Conservation (phyloP, 2,329 filamentous ascomycete species). For the Hypoxylon sp. region DNA sequence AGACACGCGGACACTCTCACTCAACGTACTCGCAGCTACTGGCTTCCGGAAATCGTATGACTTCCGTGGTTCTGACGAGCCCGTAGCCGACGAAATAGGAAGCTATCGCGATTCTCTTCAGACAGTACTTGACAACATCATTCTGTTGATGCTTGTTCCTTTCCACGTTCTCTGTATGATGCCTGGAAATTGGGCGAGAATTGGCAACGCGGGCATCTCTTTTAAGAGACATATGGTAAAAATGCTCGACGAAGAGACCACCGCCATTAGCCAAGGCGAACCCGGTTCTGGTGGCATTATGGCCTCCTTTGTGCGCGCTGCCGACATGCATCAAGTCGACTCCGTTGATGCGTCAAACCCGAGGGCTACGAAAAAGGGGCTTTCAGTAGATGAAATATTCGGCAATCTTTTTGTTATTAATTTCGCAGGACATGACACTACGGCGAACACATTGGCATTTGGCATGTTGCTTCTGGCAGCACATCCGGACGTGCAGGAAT, state of each 20-base stretch:
- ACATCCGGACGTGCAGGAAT: slow-evolving; percentile 61
- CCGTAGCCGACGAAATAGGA: slow-evolving; percentile 21
- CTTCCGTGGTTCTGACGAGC: slow-evolving; percentile 43
- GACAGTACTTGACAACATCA: slow-evolving; percentile 49
- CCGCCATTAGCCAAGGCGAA: slow-evolving; percentile 37
- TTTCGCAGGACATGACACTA: slow-evolving; percentile 67
- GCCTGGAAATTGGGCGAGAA: slow-evolving; percentile 26
- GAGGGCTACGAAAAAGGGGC: slow-evolving; percentile 23
- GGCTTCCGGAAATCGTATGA: slow-evolving; percentile 49
- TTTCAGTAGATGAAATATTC: slow-evolving; percentile 61
- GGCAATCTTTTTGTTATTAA: slow-evolving; percentile 66
- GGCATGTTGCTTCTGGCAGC: slow-evolving; percentile 60
- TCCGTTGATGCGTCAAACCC: not conserved
- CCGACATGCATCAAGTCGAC: not conserved
- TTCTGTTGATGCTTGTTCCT: slow-evolving; percentile 49
- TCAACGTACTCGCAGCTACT: slow-evolving; percentile 51
- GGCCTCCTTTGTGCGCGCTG: slow-evolving; percentile 9
- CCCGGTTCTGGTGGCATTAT: slow-evolving; percentile 49
- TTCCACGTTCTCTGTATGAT: slow-evolving; percentile 33
- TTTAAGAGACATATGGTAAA: slow-evolving; percentile 47
- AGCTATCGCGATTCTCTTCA: slow-evolving; percentile 51
- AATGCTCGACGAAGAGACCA: slow-evolving; percentile 47
- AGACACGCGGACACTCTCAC: slow-evolving; percentile 50
- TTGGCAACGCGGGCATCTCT: not conserved
- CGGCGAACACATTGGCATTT: slow-evolving; percentile 61